Conservation (phyloP, 768 basidiomycete species). For the Pseudohyphozyma bogoriensis region DNA sequence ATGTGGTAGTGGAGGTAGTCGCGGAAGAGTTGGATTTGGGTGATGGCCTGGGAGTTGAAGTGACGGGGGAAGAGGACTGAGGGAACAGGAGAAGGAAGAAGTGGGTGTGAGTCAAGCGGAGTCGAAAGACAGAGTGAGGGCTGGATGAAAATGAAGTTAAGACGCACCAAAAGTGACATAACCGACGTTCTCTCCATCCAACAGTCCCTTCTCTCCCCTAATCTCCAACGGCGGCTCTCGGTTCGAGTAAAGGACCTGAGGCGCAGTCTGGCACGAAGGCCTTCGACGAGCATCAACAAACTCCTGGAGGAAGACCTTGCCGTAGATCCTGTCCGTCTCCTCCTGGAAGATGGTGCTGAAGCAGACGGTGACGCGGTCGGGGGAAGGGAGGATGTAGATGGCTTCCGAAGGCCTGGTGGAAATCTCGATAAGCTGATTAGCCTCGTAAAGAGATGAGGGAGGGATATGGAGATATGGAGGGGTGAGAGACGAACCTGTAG, state of each 20-base stretch:
- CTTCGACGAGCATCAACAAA: slow-evolving; percentile 96
- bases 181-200: slow-evolving; percentile 75
- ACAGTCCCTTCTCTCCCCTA: slow-evolving; percentile 60
- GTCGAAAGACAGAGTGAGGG: not conserved
- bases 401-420: slow-evolving; percentile 63
- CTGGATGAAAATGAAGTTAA: not conserved
- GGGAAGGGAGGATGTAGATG: slow-evolving; percentile 84
- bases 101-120: not conserved
- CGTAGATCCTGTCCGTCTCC: slow-evolving; percentile 93
- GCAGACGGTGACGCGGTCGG: slow-evolving; percentile 93
- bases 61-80: slow-evolving; percentile 89
- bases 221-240: slow-evolving; percentile 96
- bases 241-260: slow-evolving; percentile 89
- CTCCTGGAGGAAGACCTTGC: slow-evolving; percentile 98
- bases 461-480: not conserved
- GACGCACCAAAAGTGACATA: slow-evolving; percentile 76
- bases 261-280: slow-evolving; percentile 88
- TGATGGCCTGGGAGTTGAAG: slow-evolving; percentile 79
- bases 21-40: slow-evolving; percentile 90
- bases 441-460: not conserved
- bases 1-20: slow-evolving; percentile 99
- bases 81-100: not conserved
- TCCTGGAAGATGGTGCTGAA: slow-evolving; percentile 95
- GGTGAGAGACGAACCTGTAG: slow-evolving; percentile 56
- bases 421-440: no score